Evolutionary conservation across 208 protist genomes (phyloP).

Genomic region (Novymonas esmeraldas): DNA sequence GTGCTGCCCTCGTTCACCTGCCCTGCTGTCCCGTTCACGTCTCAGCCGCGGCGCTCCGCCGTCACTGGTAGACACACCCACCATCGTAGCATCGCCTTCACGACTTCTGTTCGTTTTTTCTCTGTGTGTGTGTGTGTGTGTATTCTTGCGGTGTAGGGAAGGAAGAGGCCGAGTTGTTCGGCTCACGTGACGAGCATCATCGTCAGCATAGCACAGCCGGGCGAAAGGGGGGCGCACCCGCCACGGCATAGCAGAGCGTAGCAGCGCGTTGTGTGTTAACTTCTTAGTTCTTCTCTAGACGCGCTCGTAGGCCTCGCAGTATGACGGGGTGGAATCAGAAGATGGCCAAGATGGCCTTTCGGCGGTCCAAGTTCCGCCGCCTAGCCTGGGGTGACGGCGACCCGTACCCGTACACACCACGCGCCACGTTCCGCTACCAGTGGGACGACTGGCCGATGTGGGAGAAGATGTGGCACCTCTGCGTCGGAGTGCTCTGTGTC

Average conservation of each 20-base stretch:
- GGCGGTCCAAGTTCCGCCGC: slow-evolving; percentile 86
- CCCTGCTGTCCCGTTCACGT: too few species aligned
- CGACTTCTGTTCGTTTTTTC: not conserved
- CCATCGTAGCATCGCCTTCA: too few species aligned
- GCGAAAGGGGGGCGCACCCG: too few species aligned
- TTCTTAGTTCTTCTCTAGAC: not conserved
- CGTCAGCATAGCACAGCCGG: too few species aligned
- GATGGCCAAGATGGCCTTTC: slow-evolving; percentile 92
- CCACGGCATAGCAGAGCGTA: not conserved
- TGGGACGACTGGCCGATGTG: slow-evolving; percentile 92
- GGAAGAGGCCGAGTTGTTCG: too few species aligned
- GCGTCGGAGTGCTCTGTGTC: slow-evolving; percentile 54
- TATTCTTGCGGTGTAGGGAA: too few species aligned
- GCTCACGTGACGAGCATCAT: too few species aligned
- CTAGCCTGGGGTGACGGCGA: slow-evolving; percentile 89
- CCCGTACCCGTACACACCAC: slow-evolving; percentile 88
- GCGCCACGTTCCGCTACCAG: slow-evolving; percentile 91
- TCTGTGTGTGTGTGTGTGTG: not conserved
- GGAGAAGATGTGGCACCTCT: slow-evolving; percentile 89
- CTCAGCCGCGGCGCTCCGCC: too few species aligned
- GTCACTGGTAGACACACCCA: too few species aligned
- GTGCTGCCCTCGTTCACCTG: too few species aligned
- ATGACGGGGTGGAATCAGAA: slow-evolving; percentile 90
- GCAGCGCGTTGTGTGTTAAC: not conserved
- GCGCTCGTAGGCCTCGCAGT: not conserved